Evolutionary conservation across 163 green algal genomes (phyloP), one percentile per base, ranked within the genome.

Genomic region (Chlorella variabilis): DNA sequence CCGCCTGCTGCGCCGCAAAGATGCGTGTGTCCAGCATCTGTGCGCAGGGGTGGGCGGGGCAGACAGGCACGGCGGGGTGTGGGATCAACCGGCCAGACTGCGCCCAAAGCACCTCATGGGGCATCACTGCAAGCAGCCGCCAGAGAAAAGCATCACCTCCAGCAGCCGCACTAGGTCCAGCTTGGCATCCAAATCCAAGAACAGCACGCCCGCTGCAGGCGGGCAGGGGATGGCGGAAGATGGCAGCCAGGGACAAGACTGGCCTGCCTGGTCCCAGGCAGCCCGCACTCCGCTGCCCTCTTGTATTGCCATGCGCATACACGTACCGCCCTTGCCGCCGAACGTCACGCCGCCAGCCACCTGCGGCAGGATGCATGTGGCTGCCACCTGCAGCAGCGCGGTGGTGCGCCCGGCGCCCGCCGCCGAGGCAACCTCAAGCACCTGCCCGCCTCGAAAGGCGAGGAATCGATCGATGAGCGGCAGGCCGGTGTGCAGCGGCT

Each of bases 401-500:
- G 89, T 86, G 13, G 86, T 92, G 75, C 90, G 90, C 21, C 86
- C 86, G 41, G 63, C 85, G 63, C 86, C 82, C 2, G 73, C 54
- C 2, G 77, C 38, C 0, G 84, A 85, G 0, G 61, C 79, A 15
- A 89, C 69, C 65, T 91, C 86, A 23, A 90, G 41, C 70, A 92
- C 71, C 23, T 89, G 75, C 15, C 83, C 85, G 5, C 82, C 84
- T 0, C 83, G 71, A 29, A 92, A 70, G 2, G 66, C n/a, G 7
- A 81, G 27, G 62, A 84, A 68, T 18, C 65, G 48, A 41, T 91
- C 84, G 25, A 91, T 61, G 2, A 90, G 81, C 1, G 78, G 49
- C 5, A 89, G 21, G 2, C 84, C 84, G 0, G 86, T 87, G 17
- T 58, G 66, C 36, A 90, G 62, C 39, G 83, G 83, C 68, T 88